These are phyloP conservation scores for Candida sp. DNA, from an alignment of 1,139 yeast species.

Conservation along the genomic window DNA sequence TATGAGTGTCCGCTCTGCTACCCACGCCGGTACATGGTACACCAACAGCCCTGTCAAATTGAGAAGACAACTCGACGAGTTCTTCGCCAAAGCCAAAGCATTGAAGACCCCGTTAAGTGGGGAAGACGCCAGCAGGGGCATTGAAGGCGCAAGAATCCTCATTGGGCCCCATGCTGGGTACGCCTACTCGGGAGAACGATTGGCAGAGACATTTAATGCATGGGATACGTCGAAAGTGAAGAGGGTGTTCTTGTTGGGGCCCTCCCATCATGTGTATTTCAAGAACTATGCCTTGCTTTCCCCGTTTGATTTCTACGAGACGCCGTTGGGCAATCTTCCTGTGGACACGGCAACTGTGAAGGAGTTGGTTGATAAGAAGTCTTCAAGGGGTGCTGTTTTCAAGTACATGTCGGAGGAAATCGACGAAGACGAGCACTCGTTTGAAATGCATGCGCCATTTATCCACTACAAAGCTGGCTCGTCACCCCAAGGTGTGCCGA, in stretches of 20 bases:
- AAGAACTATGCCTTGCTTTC: conserved; percentile 61
- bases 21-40: conserved; percentile 96
- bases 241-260: conserved; percentile 84
- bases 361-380: conserved; percentile 26
- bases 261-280: conserved; percentile 93
- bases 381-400: conserved; percentile 35
- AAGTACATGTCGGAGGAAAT: conserved; percentile 57
- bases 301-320: conserved; percentile 59
- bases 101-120: conserved; percentile 10
- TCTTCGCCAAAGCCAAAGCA: conserved; percentile 31
- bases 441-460: conserved; percentile 95
- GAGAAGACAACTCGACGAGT: conserved; percentile 50
- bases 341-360: conserved; percentile 59
- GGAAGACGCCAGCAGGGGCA: conserved; percentile 16
- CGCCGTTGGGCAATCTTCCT: conserved; percentile 79
- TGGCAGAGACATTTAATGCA: conserved; percentile 78
- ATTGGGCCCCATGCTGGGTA: conserved; percentile 91
- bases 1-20: conserved; percentile 54
- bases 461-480: conserved; percentile 36
- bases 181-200: conserved; percentile 74
- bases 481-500: conserved; percentile 46
- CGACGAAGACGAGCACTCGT: conserved; percentile 90
- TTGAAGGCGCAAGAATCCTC: conserved; percentile 64
- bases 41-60: conserved; percentile 47
- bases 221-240: conserved; percentile 65